Percentiles rank a stretch among this genome's conserved stretches.
Conservation (phyloP, 768 basidiomycete species). For the Kwoniella botswanensis region DNA sequence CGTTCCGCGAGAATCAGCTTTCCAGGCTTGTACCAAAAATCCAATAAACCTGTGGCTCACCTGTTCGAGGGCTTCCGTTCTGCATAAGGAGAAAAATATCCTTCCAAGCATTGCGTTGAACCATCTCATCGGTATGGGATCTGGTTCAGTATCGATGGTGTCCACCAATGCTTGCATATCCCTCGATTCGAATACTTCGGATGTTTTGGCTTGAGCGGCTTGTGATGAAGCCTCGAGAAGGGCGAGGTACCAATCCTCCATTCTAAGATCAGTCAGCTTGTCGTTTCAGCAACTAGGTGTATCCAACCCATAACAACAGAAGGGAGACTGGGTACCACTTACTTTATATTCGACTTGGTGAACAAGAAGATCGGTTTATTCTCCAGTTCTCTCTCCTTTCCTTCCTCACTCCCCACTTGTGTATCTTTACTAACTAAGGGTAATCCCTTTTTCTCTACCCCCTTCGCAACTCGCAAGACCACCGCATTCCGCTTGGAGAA, state of each 20-base stretch:
- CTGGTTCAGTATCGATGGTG: constrained; percentile 88
- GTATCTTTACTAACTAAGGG: constrained; percentile 45
- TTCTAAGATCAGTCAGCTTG: constrained; percentile 55
- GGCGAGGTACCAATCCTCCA: constrained; percentile 86
- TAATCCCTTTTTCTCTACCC: constrained; percentile 31
- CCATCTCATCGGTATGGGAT: constrained; percentile 97
- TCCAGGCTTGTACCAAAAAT: neutral
- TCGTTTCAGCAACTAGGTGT: neutral
- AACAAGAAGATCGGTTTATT: constrained; percentile 90
- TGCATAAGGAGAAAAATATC: constrained; percentile 88
- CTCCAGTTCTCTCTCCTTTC: constrained; percentile 58
- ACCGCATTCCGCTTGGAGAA: constrained; percentile 90
- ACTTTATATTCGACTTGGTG: constrained; percentile 77
- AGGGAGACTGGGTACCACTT: constrained; percentile 11
- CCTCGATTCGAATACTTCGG: constrained; percentile 71
- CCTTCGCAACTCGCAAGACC: constrained; percentile 45
- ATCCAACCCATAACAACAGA: neutral
- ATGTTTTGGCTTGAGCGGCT: constrained; percentile 33
- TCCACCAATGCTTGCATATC: constrained; percentile 85
- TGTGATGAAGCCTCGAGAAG: constrained; percentile 65
- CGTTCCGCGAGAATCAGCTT: constrained; percentile 12
- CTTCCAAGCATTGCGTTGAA: constrained; percentile 92
- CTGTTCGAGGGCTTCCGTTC: constrained; percentile 76
- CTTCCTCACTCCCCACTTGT: constrained; percentile 60
- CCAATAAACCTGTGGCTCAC: constrained; percentile 32